These are phyloP conservation scores for Geopyxis carbonaria DNA, from an alignment of 495 filamentous ascomycete species.

Conservation along the genomic window DNA sequence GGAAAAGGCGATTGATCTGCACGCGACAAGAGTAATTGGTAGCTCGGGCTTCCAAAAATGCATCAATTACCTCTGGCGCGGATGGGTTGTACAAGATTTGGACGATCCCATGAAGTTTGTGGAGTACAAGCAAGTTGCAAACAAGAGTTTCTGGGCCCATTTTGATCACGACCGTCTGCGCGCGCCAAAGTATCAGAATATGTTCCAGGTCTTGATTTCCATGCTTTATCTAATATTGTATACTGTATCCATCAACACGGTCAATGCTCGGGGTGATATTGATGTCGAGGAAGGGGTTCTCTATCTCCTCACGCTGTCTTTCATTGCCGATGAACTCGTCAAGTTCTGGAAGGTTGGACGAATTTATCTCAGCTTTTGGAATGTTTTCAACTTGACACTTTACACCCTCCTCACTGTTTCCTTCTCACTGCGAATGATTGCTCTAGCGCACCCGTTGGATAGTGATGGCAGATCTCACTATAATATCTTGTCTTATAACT, in stretches of 20 bases:
- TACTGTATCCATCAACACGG: constrained; percentile 79
- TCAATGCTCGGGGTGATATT: constrained; percentile 50
- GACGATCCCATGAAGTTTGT: constrained; percentile 73
- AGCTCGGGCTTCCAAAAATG: constrained; percentile 91
- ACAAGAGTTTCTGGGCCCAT: constrained; percentile 57
- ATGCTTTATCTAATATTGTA: constrained; percentile 70
- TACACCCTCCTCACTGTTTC: constrained; percentile 62
- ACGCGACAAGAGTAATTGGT: constrained; percentile 71
- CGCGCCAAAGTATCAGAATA: constrained; percentile 80
- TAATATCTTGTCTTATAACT: constrained; percentile 79
- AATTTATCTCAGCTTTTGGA: constrained; percentile 88
- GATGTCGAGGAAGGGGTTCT: constrained; percentile 72
- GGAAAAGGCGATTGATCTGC: constrained; percentile 82
- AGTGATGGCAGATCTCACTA: constrained; percentile 40
- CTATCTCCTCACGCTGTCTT: constrained; percentile 84
- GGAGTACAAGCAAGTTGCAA: constrained; percentile 58
- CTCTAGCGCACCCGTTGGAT: constrained; percentile 42
- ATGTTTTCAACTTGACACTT: constrained; percentile 71
- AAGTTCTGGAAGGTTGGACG: constrained; percentile 86
- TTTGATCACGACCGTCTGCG: constrained; percentile 90
- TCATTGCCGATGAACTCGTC: constrained; percentile 65
- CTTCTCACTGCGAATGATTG: constrained; percentile 60
- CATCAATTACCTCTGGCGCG: constrained; percentile 77
- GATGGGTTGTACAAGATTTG: constrained; percentile 91
- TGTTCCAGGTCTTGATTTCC: constrained; percentile 68